These are phyloP conservation scores for Penicillium decumbens DNA, from an alignment of 2,329 filamentous ascomycete species.

Conservation along the genomic window DNA sequence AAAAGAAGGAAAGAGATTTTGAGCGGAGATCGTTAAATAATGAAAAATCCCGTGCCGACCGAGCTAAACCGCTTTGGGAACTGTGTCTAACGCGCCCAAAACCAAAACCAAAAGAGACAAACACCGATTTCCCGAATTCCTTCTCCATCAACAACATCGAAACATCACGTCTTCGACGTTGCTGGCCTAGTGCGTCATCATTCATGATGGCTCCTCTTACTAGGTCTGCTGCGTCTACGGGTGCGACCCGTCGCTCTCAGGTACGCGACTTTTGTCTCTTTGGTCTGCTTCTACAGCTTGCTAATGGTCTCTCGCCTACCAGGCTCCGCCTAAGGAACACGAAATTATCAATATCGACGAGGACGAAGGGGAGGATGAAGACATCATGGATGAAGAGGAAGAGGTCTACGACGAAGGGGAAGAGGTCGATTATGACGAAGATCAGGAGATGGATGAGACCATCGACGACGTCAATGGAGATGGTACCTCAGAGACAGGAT, in stretches of 20 bases:
- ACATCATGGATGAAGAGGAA: slow-evolving; percentile 25
- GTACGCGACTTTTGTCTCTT: slow-evolving; percentile 10
- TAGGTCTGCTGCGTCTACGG: slow-evolving; percentile 28
- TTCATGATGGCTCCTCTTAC: slow-evolving; percentile 40
- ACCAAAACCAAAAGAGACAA: slow-evolving; percentile 32
- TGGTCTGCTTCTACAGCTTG: slow-evolving; percentile 7
- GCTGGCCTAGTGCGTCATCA: slow-evolving; percentile 1
- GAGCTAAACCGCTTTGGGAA: slow-evolving; percentile 30
- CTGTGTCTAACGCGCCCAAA: slow-evolving; percentile 29
- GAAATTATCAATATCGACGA: slow-evolving; percentile 42
- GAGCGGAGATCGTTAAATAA: slow-evolving; percentile 27
- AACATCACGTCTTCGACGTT: background rate
- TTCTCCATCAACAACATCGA: slow-evolving; percentile 16
- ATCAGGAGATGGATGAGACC: slow-evolving; percentile 28
- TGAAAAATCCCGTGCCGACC: slow-evolving; percentile 27
- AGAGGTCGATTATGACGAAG: slow-evolving; percentile 21
- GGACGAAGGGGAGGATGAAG: slow-evolving; percentile 28
- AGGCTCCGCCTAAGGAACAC: slow-evolving; percentile 24
- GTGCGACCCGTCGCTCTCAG: slow-evolving; percentile 14
- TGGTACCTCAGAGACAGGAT: slow-evolving; percentile 24
- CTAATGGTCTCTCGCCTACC: slow-evolving; percentile 12
- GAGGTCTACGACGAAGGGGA: slow-evolving; percentile 26
- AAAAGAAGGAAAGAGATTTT: slow-evolving; percentile 14
- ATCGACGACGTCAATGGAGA: slow-evolving; percentile 29
- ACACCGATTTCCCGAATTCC: slow-evolving; percentile 21